Evolutionary conservation across 164 flowering plant genomes (phyloP).

Genomic region (Nymphaea colorata): DNA sequence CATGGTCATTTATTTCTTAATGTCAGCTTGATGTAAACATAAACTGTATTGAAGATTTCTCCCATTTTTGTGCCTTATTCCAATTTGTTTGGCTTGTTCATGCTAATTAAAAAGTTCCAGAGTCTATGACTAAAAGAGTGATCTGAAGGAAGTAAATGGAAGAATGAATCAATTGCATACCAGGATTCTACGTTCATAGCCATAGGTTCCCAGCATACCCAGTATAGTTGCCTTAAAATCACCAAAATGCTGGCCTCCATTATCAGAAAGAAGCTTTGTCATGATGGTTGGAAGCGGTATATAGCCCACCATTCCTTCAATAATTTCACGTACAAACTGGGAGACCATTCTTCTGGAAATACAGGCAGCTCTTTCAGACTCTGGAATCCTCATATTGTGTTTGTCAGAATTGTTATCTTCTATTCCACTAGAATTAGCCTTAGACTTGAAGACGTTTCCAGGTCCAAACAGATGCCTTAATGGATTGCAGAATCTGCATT

Average conservation of each 20-base stretch:
- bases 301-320: conserved; percentile 96
- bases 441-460: not conserved
- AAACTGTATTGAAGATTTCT: not conserved
- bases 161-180: conserved; percentile 19
- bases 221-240: conserved; percentile 79
- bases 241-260: conserved; percentile 89
- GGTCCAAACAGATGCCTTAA: conserved; percentile 35
- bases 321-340: conserved; percentile 74
- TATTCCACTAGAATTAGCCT: not conserved
- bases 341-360: conserved; percentile 56
- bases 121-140: not conserved
- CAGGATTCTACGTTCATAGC: conserved; percentile 92
- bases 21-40: not conserved
- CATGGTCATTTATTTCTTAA: not conserved
- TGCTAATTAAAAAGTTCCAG: not conserved
- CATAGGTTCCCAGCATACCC: conserved; percentile 89
- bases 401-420: conserved; percentile 19
- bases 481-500: conserved; percentile 80
- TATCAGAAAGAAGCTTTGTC: conserved; percentile 87
- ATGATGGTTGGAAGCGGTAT: conserved; percentile 80
- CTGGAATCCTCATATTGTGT: conserved; percentile 45
- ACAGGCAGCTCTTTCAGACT: conserved; percentile 31
- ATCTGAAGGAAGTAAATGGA: not conserved
- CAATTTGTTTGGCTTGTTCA: not conserved
- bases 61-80: not conserved